phyloP scores from a whole-genome alignment of 345 rosid genomes.

The Lumnitzera racemosa region DNA sequence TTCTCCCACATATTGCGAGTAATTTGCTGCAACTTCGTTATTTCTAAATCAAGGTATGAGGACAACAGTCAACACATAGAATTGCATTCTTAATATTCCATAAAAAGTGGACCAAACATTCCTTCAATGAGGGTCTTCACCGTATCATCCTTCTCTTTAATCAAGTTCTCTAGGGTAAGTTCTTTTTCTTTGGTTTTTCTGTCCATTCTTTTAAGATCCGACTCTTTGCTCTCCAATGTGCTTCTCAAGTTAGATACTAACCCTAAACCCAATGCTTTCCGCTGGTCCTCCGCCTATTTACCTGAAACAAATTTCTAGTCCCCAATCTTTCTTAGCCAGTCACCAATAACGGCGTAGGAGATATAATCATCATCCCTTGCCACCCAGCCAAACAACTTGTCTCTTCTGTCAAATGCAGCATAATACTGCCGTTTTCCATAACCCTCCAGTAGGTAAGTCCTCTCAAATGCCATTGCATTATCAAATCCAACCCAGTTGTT shows the following conservation, averaged over 20 bases:
- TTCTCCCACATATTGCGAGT: slow-evolving; percentile 27
- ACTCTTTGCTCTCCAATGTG: slow-evolving; percentile 33
- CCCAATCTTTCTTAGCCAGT: slow-evolving; percentile 38
- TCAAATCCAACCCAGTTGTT: slow-evolving; percentile 51
- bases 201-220: slow-evolving; percentile 33
- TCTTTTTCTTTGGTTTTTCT: slow-evolving; percentile 25
- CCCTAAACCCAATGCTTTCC: slow-evolving; percentile 29
- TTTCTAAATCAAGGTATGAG: slow-evolving; percentile 13
- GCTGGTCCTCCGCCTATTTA: slow-evolving; percentile 36
- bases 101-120: slow-evolving; percentile 4
- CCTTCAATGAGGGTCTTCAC: slow-evolving; percentile 47
- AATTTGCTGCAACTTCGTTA: slow-evolving; percentile 27
- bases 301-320: slow-evolving; percentile 47
- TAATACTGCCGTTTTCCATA: slow-evolving; percentile 46
- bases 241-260: slow-evolving; percentile 28
- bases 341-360: slow-evolving; percentile 25
- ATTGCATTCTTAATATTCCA: neutral
- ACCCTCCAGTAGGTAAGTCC: slow-evolving; percentile 22
- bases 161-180: slow-evolving; percentile 13
- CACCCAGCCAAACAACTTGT: slow-evolving; percentile 57
- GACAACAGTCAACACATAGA: neutral
- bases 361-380: slow-evolving; percentile 51
- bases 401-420: slow-evolving; percentile 18
- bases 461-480: slow-evolving; percentile 52
- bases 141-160: slow-evolving; percentile 28